Evolutionary conservation across 148 eudicot genomes (phyloP), one percentile per base, ranked within the genome.

Genomic region (Suaeda aralocaspica): DNA sequence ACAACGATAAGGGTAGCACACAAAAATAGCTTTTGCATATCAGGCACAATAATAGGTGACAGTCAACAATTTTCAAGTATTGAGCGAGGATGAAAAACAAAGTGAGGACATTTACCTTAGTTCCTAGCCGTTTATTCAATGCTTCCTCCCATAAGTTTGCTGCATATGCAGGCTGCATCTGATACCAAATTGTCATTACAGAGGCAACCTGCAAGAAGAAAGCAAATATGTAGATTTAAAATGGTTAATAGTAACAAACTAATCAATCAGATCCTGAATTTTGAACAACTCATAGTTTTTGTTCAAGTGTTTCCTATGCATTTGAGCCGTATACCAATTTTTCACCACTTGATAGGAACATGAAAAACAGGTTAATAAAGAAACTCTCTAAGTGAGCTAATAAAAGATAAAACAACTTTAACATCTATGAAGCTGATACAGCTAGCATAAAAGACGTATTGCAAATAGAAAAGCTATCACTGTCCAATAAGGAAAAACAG

Each of bases 121-220:
- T 94, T 53, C 96, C 96, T 59, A 94, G 89, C 13, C 97, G 85
- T 76, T 87, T 94, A 84, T 94, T 94, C 82, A 94, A 78, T 70
- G 98, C 91, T 86, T 94, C 98, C 62, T 82, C 89, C 98, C 96
- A 94, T 83, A 91, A 72, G 75, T 86, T 94, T 30, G 92, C 91
- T 69, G 98, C 97, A 80, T 91, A 91, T 45, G 77, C 85, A 66
- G 98, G 98, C 80, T 86, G 86, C 79, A 94, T 59, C 24, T 91
- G 95, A 55, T 71, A 90, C 95, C 92, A 91, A 60, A 91, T 82
- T 21, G 96, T 91, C 98, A 94, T 94, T 41, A 86, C 88, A 62
- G 98, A 94, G 74, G 98, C 97, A 77, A 91, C 88, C 98, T 94
- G 84, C 52, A 78, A 49, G 66, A 72, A 30, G 59, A 29, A 28